Base-by-base conservation (phyloP, 176 grass and related monocot genomes). In the Urochloa ruziziensis region DNA sequence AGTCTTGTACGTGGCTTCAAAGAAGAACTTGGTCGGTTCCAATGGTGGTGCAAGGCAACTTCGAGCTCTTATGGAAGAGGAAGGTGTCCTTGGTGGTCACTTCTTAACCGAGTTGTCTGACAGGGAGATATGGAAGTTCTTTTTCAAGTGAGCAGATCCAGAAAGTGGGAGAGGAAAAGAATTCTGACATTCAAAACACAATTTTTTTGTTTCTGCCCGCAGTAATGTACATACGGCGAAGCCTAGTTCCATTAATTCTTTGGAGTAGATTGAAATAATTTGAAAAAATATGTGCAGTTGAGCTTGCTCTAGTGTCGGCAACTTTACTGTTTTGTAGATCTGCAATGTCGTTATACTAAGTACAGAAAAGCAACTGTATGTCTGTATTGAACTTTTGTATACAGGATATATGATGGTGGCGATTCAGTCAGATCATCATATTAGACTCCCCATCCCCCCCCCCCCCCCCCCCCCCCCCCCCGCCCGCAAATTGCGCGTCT, bases 41-140 rank as follows among this genome's bases (percentile, higher is more conserved):
- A 94, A 84, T 24, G 86, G 84, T 3, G 80, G 92, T 3, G 87
- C 62, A 3, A 78, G 91, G 62, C 96, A 98, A 33, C 85, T 98
- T 71, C 89, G 81, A 81, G 79, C 80, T 75, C 76, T 95, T 48
- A 89, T 96, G 83, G 93, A 98, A 29, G 96, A 98, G 78, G 91
- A 96, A 62, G 89, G 91, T 62, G 82, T 94, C 68, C 92, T 94
- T 73, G 85, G 89, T 35, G 83, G 89, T 57, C 96, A 90, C 71
- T 83, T 98, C 11, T 82, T 98, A 36, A 84, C 84, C 6, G 91
- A 95, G 32, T 8, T 90, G 23, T 62, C 74, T 84, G 93, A 96
- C 64, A 71, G 80, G 68, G 96, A 98, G 74, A 90, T 96, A 14
- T 96, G 89, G 91, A 98, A 98, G 80, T 88, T 96, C 52, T 98